Evolutionary conservation across 164 flowering plant genomes (phyloP).

Genomic region (Magnolia officinalis): DNA sequence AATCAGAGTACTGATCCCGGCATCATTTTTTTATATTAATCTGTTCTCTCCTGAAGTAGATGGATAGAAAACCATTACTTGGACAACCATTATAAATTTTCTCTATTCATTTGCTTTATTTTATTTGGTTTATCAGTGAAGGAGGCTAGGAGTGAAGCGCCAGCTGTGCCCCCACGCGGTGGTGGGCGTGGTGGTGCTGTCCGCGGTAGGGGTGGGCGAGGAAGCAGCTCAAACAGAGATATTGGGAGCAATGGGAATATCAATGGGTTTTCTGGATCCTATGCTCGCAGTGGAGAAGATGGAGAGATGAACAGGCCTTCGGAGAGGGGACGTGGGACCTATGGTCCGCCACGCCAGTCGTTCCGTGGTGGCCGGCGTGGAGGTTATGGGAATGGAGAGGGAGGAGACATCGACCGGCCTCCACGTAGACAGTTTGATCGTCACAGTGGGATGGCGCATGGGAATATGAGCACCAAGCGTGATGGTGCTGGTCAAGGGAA

Average conservation of each 20-base stretch:
- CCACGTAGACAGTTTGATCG: conserved; percentile 55
- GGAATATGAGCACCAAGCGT: conserved; percentile 50
- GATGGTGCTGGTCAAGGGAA: conserved; percentile 69
- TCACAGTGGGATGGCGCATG: conserved; percentile 63
- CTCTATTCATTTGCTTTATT: not conserved
- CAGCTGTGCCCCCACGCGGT: conserved; percentile 6
- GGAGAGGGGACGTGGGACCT: conserved; percentile 11
- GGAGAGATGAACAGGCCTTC: conserved; percentile 17
- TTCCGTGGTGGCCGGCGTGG: conserved; percentile 13
- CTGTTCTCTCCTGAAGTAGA: too few species aligned
- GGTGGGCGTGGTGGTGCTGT: conserved; percentile 15
- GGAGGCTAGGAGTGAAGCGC: conserved; percentile 12
- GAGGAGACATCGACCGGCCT: conserved; percentile 18
- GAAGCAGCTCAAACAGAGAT: conserved; percentile 15
- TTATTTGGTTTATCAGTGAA: conserved; percentile 13
- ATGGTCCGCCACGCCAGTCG: conserved; percentile 6
- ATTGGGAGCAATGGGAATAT: conserved; percentile 6
- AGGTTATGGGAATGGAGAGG: conserved; percentile 33
- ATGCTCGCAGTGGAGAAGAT: conserved; percentile 5
- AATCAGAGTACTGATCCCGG: too few species aligned
- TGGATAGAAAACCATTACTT: too few species aligned
- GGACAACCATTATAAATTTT: not conserved
- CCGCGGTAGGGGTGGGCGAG: conserved; percentile 21
- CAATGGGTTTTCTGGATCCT: conserved; percentile 9
- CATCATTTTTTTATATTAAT: too few species aligned